These are phyloP conservation scores for Fusarium cicatricum DNA, from an alignment of 2,329 filamentous ascomycete species.

Conservation along the genomic window DNA sequence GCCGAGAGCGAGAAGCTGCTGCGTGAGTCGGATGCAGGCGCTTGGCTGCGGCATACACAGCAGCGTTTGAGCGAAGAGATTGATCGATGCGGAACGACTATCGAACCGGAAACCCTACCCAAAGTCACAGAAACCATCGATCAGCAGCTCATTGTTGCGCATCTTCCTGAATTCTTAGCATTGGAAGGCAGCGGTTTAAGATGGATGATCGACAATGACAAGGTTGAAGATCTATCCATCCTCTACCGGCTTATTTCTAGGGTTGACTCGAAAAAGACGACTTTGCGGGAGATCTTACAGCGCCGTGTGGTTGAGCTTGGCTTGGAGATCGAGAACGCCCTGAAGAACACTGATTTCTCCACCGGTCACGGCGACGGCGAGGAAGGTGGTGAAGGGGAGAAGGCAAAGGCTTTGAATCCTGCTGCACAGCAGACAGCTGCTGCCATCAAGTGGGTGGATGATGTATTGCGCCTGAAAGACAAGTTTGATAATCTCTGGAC, in stretches of 20 bases:
- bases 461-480: conserved; percentile 84
- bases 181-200: conserved; percentile 86
- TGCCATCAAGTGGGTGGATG: conserved; percentile 94
- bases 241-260: conserved; percentile 81
- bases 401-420: conserved; percentile 49
- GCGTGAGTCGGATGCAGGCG: conserved; percentile 78
- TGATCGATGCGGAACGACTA: conserved; percentile 82
- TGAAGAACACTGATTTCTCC: conserved; percentile 65
- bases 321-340: conserved; percentile 77
- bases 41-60: conserved; percentile 81
- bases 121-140: conserved; percentile 84
- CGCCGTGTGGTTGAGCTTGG: conserved; percentile 82
- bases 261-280: conserved; percentile 77
- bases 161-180: conserved; percentile 82
- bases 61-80: conserved; percentile 81
- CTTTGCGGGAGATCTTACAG: conserved; percentile 76
- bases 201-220: conserved; percentile 92
- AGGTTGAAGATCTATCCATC: conserved; percentile 77
- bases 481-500: conserved; percentile 87
- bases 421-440: conserved; percentile 83
- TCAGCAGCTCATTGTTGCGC: conserved; percentile 77
- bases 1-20: conserved; percentile 78
- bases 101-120: conserved; percentile 74
- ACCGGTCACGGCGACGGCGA: conserved; percentile 53
- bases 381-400: conserved; percentile 55